Evolutionary conservation across 2,329 filamentous ascomycete species (phyloP).

Genomic region (Trichoderma oligosporum): DNA sequence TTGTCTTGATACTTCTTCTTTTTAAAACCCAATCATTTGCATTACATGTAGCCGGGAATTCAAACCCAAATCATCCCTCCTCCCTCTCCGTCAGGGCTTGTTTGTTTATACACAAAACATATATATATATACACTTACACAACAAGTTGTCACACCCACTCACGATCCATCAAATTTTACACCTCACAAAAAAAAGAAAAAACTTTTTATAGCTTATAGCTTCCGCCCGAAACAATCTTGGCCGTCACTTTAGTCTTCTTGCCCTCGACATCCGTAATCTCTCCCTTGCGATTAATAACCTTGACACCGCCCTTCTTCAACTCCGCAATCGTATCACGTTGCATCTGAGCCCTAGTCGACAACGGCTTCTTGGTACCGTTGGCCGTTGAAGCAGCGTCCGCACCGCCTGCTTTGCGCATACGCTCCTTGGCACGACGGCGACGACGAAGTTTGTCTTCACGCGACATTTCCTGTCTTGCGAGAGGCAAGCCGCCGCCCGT

Average conservation of each 20-base stretch:
- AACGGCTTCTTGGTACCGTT: slow-evolving; percentile 42
- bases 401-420: slow-evolving; percentile 63
- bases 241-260: slow-evolving; percentile 59
- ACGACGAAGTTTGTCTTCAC: slow-evolving; percentile 76
- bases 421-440: slow-evolving; percentile 83
- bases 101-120: too few relatives aligned
- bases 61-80: too few relatives aligned
- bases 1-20: not conserved
- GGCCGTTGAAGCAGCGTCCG: slow-evolving; percentile 23
- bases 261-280: slow-evolving; percentile 78
- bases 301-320: slow-evolving; percentile 84
- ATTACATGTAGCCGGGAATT: not conserved
- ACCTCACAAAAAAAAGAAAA: not conserved
- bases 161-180: too few relatives aligned
- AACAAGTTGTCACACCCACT: not conserved
- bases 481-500: slow-evolving; percentile 74
- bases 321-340: slow-evolving; percentile 55
- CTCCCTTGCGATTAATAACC: slow-evolving; percentile 86
- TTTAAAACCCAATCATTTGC: not conserved
- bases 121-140: not conserved
- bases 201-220: slow-evolving; percentile 55
- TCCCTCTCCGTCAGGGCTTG: not conserved
- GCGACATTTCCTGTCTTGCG: slow-evolving; percentile 78
- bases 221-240: slow-evolving; percentile 51
- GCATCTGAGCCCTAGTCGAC: slow-evolving; percentile 53